phyloP scores from a whole-genome alignment of 176 grass and related monocot species.

The Oryza glumipatula region DNA sequence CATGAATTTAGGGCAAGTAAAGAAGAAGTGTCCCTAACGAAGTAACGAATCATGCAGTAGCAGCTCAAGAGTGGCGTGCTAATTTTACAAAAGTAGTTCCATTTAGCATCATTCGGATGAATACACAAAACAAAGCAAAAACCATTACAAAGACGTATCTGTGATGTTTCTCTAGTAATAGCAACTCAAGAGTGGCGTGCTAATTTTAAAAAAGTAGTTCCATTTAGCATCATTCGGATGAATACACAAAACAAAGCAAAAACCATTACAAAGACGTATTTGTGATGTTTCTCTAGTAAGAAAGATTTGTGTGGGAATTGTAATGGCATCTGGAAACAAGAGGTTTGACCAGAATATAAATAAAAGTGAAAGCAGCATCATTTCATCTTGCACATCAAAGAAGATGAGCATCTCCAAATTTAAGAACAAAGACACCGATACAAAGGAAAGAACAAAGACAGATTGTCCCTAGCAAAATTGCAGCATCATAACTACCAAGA shows the following conservation, averaged over 20 bases:
- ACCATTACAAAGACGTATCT: background rate
- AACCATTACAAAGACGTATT: background rate
- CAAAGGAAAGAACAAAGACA: background rate
- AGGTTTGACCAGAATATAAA: background rate
- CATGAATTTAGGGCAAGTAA: background rate
- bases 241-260: background rate
- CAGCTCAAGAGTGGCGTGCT: background rate
- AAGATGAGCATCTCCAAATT: constrained; percentile 2
- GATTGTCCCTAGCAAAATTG: background rate
- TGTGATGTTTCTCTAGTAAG: background rate
- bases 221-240: background rate
- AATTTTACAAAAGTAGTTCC: background rate
- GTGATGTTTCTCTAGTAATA: background rate
- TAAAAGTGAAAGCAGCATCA: background rate
- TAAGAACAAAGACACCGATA: background rate
- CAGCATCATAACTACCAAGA: background rate
- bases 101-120: background rate
- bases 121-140: background rate
- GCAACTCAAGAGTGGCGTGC: constrained; percentile 1
- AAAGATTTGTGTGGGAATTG: background rate
- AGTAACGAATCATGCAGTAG: background rate
- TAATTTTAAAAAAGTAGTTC: background rate
- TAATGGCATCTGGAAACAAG: background rate
- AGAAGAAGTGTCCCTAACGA: background rate
- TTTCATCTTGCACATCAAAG: background rate